Evolutionary conservation across 139 green algal species (phyloP).

Genomic region (Tetraselmis chui): DNA sequence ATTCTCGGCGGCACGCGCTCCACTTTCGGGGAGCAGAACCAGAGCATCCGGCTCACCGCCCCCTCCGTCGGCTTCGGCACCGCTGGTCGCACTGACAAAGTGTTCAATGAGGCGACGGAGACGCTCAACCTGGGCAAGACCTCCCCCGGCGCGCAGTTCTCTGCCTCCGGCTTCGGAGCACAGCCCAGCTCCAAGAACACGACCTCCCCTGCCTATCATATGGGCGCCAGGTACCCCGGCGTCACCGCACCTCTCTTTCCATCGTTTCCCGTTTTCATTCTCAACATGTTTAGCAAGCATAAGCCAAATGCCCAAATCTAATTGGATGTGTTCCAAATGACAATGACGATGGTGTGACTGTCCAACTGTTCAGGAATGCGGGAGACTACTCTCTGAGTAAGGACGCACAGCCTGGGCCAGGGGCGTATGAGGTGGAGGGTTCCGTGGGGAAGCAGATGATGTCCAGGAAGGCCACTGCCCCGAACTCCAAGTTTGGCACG

Average conservation of each 20-base stretch:
- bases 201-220: background rate
- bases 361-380: background rate
- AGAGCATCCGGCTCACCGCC: background rate
- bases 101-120: background rate
- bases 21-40: background rate
- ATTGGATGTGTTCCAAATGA: no score
- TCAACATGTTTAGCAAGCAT: no score
- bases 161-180: background rate
- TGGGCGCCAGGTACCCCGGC: background rate
- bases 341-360: no score
- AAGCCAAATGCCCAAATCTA: no score
- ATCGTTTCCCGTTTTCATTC: no score
- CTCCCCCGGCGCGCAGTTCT: background rate
- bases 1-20: background rate
- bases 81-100: background rate
- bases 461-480: background rate
- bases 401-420: background rate
- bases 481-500: background rate
- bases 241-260: no score
- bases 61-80: background rate
- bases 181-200: background rate
- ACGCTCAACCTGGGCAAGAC: background rate
- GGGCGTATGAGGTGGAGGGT: background rate
- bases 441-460: background rate
- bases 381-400: background rate